Conservation (phyloP, 2,329 filamentous ascomycete genomes). For the Delphinella strobiligena region DNA sequence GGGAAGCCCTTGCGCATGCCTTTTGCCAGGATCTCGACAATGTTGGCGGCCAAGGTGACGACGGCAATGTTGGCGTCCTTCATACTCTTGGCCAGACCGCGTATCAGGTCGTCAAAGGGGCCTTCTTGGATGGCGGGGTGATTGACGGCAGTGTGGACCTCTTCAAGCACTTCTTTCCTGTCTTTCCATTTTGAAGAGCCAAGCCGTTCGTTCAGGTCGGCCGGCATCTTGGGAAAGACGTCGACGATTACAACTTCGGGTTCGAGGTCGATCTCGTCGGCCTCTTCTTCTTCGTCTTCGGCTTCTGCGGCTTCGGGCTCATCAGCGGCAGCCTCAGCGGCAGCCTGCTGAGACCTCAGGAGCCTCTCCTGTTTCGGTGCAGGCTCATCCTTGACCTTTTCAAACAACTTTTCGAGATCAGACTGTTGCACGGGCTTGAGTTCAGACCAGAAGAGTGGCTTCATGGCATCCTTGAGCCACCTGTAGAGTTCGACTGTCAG, state of each 20-base stretch:
- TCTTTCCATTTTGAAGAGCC: conserved; percentile 97
- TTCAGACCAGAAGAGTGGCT: conserved; percentile 93
- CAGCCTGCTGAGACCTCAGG: conserved; percentile 78
- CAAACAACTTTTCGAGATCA: conserved; percentile 87
- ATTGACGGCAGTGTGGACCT: conserved; percentile 62
- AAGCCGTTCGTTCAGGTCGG: conserved; percentile 70
- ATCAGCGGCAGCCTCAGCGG: conserved; percentile 54
- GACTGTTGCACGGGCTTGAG: conserved; percentile 90
- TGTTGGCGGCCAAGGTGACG: conserved; percentile 84
- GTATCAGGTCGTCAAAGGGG: conserved; percentile 72
- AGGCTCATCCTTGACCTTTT: conserved; percentile 79
- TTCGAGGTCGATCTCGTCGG: conserved; percentile 58
- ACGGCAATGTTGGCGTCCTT: conserved; percentile 97
- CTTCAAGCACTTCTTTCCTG: conserved; percentile 85
- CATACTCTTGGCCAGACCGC: conserved; percentile 87
- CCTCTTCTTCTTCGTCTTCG: conserved; percentile 39
- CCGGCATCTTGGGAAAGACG: conserved; percentile 67
- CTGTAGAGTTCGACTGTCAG: conserved; percentile 89
- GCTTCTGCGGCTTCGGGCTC: conserved; percentile 41
- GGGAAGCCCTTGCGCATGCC: conserved; percentile 67
- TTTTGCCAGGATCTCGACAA: conserved; percentile 78
- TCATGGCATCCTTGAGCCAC: conserved; percentile 96
- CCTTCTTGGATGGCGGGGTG: conserved; percentile 86
- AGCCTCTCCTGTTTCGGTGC: conserved; percentile 82
- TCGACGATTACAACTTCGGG: conserved; percentile 69